Evolutionary conservation across 352 stramenopile genomes (phyloP).

Genomic region (Phytophthora melonis): DNA sequence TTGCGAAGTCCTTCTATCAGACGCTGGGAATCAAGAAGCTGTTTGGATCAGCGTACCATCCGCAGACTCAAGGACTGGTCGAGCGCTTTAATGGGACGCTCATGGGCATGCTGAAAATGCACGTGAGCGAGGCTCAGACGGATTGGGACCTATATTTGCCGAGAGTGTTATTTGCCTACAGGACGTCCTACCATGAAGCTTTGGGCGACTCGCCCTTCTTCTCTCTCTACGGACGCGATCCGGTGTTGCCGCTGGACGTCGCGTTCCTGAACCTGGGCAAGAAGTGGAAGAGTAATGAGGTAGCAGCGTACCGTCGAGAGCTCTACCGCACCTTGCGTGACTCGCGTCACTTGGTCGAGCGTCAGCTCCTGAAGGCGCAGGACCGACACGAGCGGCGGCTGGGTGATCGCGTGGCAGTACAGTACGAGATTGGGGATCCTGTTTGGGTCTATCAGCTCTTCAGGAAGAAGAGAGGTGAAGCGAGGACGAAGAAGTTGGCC

Average conservation of each 20-base stretch:
- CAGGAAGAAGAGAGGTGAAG: too few species aligned
- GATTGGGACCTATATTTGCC: conserved; percentile 15
- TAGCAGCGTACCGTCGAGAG: neutral
- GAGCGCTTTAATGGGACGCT: too few species aligned
- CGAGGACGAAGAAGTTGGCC: too few species aligned
- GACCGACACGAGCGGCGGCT: neutral
- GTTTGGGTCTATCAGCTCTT: too few species aligned
- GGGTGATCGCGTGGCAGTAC: neutral
- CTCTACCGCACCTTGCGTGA: neutral
- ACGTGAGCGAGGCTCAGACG: neutral
- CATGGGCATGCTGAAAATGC: too few species aligned
- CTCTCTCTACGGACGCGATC: conserved; percentile 10
- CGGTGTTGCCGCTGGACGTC: neutral
- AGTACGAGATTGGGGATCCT: neutral
- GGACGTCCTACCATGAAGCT: conserved; percentile 13
- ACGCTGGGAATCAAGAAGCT: conserved; percentile 14
- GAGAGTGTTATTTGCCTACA: conserved; percentile 8
- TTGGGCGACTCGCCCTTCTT: conserved; percentile 20
- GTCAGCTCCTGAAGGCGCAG: conserved; percentile 3
- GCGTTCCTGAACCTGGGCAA: neutral
- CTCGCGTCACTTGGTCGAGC: conserved; percentile 1
- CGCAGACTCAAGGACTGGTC: neutral
- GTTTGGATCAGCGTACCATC: conserved; percentile 2
- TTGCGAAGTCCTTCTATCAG: conserved; percentile 19
- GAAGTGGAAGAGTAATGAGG: conserved; percentile 19